Percentiles rank a stretch among this genome's conserved stretches.
Evolutionary conservation across 2,329 filamentous ascomycete genomes (phyloP).

Genomic region (Fusarium illudens): DNA sequence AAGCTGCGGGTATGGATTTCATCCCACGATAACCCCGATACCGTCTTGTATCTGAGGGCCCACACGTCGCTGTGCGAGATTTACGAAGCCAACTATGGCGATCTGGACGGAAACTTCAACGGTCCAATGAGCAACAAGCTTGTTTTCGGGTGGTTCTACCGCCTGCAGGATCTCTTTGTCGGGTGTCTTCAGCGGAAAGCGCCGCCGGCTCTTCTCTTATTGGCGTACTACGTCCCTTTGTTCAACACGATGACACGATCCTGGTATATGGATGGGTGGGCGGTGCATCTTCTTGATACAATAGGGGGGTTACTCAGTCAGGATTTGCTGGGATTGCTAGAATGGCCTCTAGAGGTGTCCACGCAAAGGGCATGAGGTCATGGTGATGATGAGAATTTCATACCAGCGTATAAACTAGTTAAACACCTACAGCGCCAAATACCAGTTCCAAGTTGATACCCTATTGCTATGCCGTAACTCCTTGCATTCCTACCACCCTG

Average conservation of each 20-base stretch:
- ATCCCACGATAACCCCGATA: slow-evolving; percentile 38
- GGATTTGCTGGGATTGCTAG: slow-evolving; percentile 35
- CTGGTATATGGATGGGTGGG: slow-evolving; percentile 40
- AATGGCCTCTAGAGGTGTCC: slow-evolving; percentile 38
- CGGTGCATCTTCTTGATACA: slow-evolving; percentile 35
- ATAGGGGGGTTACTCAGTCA: slow-evolving; percentile 30
- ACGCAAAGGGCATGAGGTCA: slow-evolving; percentile 9
- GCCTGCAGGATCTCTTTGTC: slow-evolving; percentile 40
- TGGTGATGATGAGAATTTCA: slow-evolving; percentile 4
- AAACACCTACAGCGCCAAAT: background rate
- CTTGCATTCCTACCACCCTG: too few relatives aligned
- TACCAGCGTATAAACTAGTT: background rate
- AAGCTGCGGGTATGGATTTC: slow-evolving; percentile 35
- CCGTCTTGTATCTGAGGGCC: slow-evolving; percentile 37
- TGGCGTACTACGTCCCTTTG: slow-evolving; percentile 40
- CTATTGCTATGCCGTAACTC: background rate
- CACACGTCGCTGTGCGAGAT: slow-evolving; percentile 36
- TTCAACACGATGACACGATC: slow-evolving; percentile 30
- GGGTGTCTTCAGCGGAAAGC: slow-evolving; percentile 39
- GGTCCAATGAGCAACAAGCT: slow-evolving; percentile 29
- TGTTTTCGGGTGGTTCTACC: slow-evolving; percentile 44
- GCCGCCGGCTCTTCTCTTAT: slow-evolving; percentile 39
- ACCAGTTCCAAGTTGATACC: background rate
- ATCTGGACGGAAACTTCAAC: slow-evolving; percentile 22
- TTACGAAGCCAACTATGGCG: slow-evolving; percentile 41